phyloP scores from a whole-genome alignment of 495 filamentous ascomycete genomes.

The Astrothelium macrocarpum region DNA sequence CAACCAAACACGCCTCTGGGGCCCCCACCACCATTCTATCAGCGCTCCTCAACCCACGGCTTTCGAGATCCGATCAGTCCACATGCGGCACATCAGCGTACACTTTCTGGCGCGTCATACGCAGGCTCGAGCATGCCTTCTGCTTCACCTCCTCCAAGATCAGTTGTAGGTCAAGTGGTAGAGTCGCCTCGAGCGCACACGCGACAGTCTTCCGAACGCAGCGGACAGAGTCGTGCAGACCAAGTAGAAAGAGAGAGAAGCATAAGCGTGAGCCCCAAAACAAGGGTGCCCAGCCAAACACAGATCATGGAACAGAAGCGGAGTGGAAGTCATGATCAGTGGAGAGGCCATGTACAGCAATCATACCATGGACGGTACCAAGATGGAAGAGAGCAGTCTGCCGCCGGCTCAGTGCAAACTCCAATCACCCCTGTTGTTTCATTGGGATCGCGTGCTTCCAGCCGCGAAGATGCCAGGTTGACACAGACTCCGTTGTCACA shows the following conservation, averaged over 20 bases:
- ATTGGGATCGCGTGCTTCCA: not conserved
- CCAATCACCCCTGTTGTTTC: not conserved
- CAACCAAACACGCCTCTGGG: slow-evolving; percentile 49
- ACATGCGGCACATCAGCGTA: slow-evolving; percentile 17
- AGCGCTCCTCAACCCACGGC: slow-evolving; percentile 41
- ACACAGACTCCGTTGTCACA: not conserved
- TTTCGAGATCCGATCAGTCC: slow-evolving; percentile 35
- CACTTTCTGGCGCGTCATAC: slow-evolving; percentile 14
- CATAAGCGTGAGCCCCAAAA: slow-evolving; percentile 57
- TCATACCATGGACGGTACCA: not conserved
- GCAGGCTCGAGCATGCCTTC: slow-evolving; percentile 1
- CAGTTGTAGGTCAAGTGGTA: slow-evolving; percentile 8
- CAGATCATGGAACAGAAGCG: slow-evolving; percentile 36
- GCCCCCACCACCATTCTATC: slow-evolving; percentile 37
- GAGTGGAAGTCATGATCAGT: slow-evolving; percentile 20
- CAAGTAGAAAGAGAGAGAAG: slow-evolving; percentile 43
- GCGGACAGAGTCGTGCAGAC: slow-evolving; percentile 7
- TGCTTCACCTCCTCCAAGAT: slow-evolving; percentile 10
- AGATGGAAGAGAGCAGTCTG: not conserved
- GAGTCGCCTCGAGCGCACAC: slow-evolving; percentile 16
- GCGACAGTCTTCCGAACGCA: slow-evolving; percentile 12
- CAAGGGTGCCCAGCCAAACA: slow-evolving; percentile 40
- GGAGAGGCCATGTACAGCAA: not conserved
- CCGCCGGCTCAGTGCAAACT: not conserved
- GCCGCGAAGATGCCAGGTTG: not conserved